Conservation (phyloP, 2,329 filamentous ascomycete species). For the Diaporthe aspalathi region DNA sequence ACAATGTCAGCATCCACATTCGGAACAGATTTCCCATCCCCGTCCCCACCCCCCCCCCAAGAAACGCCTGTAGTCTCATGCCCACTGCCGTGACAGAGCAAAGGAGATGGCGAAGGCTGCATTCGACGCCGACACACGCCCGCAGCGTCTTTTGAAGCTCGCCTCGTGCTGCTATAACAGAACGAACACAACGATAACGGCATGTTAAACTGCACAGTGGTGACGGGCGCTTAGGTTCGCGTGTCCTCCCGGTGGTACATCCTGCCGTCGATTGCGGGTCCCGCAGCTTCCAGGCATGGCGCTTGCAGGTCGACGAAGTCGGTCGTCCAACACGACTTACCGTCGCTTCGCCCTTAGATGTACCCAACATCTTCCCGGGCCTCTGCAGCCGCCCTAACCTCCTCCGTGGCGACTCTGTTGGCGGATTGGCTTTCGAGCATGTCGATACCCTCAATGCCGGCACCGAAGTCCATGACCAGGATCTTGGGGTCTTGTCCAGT, state of each 20-base stretch:
- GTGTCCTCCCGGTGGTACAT: too few relatives aligned
- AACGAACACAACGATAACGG: not conserved
- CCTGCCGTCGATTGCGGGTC: not conserved
- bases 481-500: conserved; percentile 95
- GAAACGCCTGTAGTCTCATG: not conserved
- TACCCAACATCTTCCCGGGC: conserved; percentile 30
- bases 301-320: not conserved
- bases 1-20: not conserved
- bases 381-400: not conserved
- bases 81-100: too few relatives aligned
- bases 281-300: not conserved
- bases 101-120: too few relatives aligned
- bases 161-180: not conserved
- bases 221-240: not conserved
- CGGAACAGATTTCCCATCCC: not conserved
- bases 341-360: conserved; percentile 7
- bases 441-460: conserved; percentile 67
- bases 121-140: not conserved
- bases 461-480: conserved; percentile 91
- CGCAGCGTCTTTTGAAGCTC: not conserved
- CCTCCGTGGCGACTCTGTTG: conserved; percentile 27
- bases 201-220: not conserved
- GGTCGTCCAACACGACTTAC: too few relatives aligned
- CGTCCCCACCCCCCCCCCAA: too few relatives aligned
- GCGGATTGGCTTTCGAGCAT: conserved; percentile 61